Conservation (phyloP, 257 asterid species). For the Rehmannia glutinosa region DNA sequence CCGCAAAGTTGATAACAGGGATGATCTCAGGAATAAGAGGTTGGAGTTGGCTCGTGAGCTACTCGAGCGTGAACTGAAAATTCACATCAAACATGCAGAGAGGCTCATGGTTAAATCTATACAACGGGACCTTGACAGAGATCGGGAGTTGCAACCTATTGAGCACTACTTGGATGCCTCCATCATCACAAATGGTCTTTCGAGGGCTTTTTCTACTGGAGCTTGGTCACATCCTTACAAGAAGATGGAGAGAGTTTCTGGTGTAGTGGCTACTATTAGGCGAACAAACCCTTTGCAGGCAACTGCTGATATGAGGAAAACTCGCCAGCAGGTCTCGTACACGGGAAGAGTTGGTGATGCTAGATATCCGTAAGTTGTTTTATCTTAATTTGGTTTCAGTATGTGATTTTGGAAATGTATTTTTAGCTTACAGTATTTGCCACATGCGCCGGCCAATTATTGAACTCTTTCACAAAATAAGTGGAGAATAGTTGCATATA, state of each 20-base stretch:
- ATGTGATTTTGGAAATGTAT: not conserved
- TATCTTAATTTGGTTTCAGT: conserved; percentile 6
- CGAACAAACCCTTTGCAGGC: conserved; percentile 92
- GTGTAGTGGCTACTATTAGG: conserved; percentile 88
- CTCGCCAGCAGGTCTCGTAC: conserved; percentile 89
- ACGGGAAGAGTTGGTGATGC: conserved; percentile 95
- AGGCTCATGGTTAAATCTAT: conserved; percentile 70
- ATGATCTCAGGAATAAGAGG: conserved; percentile 90
- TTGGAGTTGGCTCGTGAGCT: conserved; percentile 87
- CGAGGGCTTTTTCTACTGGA: conserved; percentile 96
- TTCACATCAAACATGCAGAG: conserved; percentile 79
- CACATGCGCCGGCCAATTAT: not conserved
- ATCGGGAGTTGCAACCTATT: conserved; percentile 46
- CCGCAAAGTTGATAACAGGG: conserved; percentile 76
- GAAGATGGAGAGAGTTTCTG: conserved; percentile 79
- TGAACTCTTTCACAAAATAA: too few relatives aligned
- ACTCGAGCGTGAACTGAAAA: conserved; percentile 74
- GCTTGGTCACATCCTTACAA: conserved; percentile 89
- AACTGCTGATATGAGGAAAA: conserved; percentile 83
- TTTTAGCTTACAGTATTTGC: not conserved
- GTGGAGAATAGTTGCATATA: not conserved
- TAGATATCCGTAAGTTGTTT: conserved; percentile 80
- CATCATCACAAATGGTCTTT: conserved; percentile 80
- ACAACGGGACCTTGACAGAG: conserved; percentile 77
- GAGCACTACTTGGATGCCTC: conserved; percentile 80